These are phyloP conservation scores for Telfairia occidentalis DNA, from an alignment of 331 rosid genomes.

Conservation along the genomic window DNA sequence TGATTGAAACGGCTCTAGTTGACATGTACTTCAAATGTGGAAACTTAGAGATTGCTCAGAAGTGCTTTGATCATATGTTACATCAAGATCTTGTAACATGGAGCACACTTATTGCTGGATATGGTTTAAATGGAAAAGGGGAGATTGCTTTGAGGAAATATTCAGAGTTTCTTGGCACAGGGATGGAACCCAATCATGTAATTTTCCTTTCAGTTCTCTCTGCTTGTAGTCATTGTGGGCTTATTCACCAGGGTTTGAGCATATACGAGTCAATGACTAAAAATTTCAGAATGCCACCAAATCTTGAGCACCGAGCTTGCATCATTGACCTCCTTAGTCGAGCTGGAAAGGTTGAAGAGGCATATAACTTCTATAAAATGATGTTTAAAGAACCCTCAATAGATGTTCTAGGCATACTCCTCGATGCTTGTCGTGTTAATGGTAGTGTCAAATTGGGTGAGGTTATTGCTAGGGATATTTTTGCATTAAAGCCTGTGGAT, in stretches of 20 bases:
- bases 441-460: slow-evolving; percentile 45
- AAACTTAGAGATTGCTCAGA: slow-evolving; percentile 50
- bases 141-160: slow-evolving; percentile 52
- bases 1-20: slow-evolving; percentile 75
- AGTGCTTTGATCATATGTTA: slow-evolving; percentile 54
- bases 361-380: slow-evolving; percentile 47
- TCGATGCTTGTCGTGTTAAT: slow-evolving; percentile 56
- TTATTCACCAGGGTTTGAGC: slow-evolving; percentile 53
- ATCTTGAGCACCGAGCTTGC: slow-evolving; percentile 74
- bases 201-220: slow-evolving; percentile 75
- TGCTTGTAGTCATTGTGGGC: slow-evolving; percentile 84
- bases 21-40: slow-evolving; percentile 96
- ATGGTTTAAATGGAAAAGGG: slow-evolving; percentile 76
- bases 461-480: slow-evolving; percentile 42
- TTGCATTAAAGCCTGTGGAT: slow-evolving; percentile 41
- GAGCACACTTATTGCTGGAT: slow-evolving; percentile 74
- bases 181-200: slow-evolving; percentile 64
- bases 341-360: slow-evolving; percentile 76
- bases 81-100: slow-evolving; percentile 61
- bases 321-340: slow-evolving; percentile 79
- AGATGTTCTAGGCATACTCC: slow-evolving; percentile 70
- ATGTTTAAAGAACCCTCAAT: slow-evolving; percentile 38
- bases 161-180: slow-evolving; percentile 44
- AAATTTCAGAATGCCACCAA: slow-evolving; percentile 50
- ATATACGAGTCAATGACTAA: slow-evolving; percentile 56